phyloP scores from a whole-genome alignment of 2,329 filamentous ascomycete species.

The Botryosphaeria agaves region DNA sequence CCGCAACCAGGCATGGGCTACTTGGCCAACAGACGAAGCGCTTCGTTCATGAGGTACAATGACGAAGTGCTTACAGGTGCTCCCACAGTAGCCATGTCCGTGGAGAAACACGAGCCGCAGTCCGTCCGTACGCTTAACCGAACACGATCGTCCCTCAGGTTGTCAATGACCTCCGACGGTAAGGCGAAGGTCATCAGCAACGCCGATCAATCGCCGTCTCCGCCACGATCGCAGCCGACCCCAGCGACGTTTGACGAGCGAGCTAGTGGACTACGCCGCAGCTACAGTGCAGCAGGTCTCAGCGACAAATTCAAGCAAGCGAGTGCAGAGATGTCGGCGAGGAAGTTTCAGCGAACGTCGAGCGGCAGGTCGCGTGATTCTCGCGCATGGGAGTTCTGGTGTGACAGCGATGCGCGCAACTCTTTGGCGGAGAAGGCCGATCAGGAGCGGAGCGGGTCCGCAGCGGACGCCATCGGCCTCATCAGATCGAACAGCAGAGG shows the following conservation, averaged over 20 bases:
- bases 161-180: conserved; percentile 75
- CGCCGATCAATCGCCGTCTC: conserved; percentile 52
- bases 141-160: conserved; percentile 41
- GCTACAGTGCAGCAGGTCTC: conserved; percentile 44
- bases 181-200: conserved; percentile 70
- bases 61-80: conserved; percentile 9
- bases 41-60: conserved; percentile 18
- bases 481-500: conserved; percentile 53
- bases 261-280: conserved; percentile 40
- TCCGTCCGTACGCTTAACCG: conserved; percentile 21
- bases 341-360: conserved; percentile 22
- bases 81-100: background rate
- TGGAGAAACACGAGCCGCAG: conserved; percentile 14
- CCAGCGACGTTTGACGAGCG: conserved; percentile 12
- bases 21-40: conserved; percentile 28
- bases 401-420: conserved; percentile 62
- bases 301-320: conserved; percentile 16
- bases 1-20: conserved; percentile 16
- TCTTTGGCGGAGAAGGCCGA: conserved; percentile 68
- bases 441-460: conserved; percentile 63
- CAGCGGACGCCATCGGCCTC: conserved; percentile 64
- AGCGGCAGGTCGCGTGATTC: conserved; percentile 62
- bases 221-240: conserved; percentile 34
- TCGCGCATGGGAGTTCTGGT: conserved; percentile 81
- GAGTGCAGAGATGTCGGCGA: conserved; percentile 3